phyloP scores from a whole-genome alignment of 495 filamentous ascomycete species.

The Aspergillus leporis region DNA sequence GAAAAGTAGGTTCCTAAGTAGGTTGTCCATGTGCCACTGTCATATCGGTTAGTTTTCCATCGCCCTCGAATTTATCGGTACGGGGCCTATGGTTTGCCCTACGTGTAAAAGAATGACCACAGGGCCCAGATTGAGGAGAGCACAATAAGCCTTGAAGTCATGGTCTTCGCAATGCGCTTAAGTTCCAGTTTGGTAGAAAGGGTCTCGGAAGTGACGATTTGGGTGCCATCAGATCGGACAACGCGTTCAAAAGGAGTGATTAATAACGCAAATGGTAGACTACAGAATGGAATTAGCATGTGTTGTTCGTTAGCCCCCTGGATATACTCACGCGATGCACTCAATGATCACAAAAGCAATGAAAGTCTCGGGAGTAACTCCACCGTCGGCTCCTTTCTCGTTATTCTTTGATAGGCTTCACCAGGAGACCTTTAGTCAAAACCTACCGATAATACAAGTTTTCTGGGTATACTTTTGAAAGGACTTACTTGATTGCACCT shows the following conservation, averaged over 20 bases:
- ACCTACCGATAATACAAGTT: not conserved
- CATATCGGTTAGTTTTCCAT: conserved; percentile 9
- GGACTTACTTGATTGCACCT: conserved; percentile 34
- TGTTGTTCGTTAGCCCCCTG: not conserved
- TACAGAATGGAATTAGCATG: not conserved
- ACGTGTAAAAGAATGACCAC: conserved; percentile 37
- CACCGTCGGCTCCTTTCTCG: conserved; percentile 22
- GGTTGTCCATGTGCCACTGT: conserved; percentile 30
- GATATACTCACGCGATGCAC: conserved; percentile 29
- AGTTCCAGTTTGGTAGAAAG: conserved; percentile 31
- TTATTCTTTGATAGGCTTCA: conserved; percentile 29
- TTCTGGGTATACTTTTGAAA: not conserved
- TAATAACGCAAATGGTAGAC: conserved; percentile 29
- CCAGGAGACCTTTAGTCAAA: not conserved
- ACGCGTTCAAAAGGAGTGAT: conserved; percentile 31
- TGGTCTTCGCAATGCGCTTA: conserved; percentile 28
- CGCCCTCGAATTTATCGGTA: not conserved
- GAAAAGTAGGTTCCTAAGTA: conserved; percentile 33
- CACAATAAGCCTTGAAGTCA: conserved; percentile 30
- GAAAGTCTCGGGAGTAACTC: conserved; percentile 31
- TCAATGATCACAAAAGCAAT: conserved; percentile 35
- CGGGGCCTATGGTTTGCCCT: not conserved
- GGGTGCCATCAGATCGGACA: conserved; percentile 30
- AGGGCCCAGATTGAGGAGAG: conserved; percentile 30
- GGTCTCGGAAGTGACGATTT: conserved; percentile 27